Conservation (phyloP, 1,139 yeast species). For the Tardiomyces depauwii region DNA sequence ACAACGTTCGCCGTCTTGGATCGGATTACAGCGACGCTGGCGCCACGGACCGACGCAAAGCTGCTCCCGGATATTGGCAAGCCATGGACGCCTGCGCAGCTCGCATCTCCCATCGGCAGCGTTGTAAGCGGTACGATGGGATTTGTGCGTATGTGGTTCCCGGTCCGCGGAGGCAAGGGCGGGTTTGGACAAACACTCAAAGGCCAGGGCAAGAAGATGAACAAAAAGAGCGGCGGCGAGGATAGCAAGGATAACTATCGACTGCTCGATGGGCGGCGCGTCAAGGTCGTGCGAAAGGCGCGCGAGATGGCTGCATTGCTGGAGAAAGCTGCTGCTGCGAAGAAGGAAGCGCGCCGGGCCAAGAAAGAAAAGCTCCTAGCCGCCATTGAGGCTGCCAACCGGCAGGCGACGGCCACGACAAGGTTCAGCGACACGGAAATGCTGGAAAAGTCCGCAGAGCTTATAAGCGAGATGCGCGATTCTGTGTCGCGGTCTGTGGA, state of each 20-base stretch:
- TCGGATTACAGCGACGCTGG: background rate
- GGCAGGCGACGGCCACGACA: too few relatives aligned
- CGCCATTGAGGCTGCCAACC: background rate
- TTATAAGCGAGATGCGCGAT: too few relatives aligned
- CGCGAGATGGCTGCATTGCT: background rate
- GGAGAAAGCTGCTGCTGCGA: background rate
- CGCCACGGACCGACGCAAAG: background rate
- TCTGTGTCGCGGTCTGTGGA: too few relatives aligned
- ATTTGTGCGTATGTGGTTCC: background rate
- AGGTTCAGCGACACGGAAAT: too few relatives aligned
- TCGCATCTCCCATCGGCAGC: background rate
- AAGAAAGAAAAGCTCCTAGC: background rate
- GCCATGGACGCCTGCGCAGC: background rate
- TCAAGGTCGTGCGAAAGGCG: background rate
- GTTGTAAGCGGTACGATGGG: background rate
- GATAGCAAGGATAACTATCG: background rate
- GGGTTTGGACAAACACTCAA: slow-evolving; percentile 1
- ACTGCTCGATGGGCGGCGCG: background rate
- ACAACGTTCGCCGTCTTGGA: background rate
- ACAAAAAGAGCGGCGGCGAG: background rate
- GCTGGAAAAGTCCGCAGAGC: too few relatives aligned
- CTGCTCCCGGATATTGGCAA: background rate
- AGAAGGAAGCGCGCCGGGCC: background rate
- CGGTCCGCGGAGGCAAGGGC: slow-evolving; percentile 4
- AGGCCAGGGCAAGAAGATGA: slow-evolving; percentile 2